These are phyloP conservation scores for Leccinum pellstonianum DNA, from an alignment of 768 basidiomycete species.

Conservation along the genomic window DNA sequence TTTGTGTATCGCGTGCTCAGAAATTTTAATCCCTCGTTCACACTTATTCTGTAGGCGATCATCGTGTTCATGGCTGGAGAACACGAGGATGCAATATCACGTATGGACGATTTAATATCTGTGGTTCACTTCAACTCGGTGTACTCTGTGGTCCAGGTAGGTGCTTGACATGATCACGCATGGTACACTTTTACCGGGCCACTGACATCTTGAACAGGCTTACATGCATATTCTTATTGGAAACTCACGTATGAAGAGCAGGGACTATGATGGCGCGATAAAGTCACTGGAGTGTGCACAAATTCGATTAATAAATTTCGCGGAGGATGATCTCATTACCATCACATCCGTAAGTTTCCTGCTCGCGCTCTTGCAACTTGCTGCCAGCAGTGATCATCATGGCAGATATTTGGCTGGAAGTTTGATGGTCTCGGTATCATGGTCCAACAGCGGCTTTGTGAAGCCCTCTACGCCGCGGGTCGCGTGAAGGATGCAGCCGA, in stretches of 20 bases:
- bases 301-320: background rate
- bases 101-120: background rate
- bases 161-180: background rate
- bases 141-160: background rate
- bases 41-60: background rate
- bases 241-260: background rate
- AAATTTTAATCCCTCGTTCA: background rate
- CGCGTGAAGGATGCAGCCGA: too few relatives aligned
- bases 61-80: background rate
- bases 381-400: too few relatives aligned
- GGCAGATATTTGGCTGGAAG: background rate
- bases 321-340: background rate
- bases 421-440: background rate
- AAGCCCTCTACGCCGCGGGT: too few relatives aligned
- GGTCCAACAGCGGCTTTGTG: background rate
- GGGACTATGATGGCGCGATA: background rate
- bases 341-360: background rate
- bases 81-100: background rate
- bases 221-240: background rate
- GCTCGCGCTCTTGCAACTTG: too few relatives aligned
- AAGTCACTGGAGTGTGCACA: background rate
- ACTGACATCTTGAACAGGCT: background rate
- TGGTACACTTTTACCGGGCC: background rate
- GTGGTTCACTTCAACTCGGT: background rate
- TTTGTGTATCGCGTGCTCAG: background rate